Evolutionary conservation across 208 protist species (phyloP).

Genomic region (Leishmania arabica): DNA sequence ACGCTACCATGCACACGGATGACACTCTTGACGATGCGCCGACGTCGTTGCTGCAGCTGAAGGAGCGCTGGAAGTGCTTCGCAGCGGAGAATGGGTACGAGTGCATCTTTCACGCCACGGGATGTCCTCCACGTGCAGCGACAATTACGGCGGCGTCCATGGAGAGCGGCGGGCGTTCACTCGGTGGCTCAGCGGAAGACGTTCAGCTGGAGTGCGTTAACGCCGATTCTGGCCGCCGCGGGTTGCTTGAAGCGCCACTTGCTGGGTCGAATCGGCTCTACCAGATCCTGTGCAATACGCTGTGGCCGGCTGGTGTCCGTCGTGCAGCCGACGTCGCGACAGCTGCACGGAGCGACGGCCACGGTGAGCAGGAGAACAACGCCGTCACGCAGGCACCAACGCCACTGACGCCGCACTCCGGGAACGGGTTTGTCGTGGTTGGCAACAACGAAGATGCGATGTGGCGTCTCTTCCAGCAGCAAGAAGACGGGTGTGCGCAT

Average conservation of each 20-base stretch:
- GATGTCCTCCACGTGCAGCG: neutral
- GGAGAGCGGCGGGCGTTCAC: neutral
- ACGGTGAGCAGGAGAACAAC: neutral
- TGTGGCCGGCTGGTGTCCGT: constrained; percentile 41
- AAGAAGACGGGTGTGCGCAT: neutral
- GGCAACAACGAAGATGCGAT: constrained; percentile 12
- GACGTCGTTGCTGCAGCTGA: neutral
- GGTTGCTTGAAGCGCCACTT: constrained; percentile 48
- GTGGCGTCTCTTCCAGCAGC: constrained; percentile 7
- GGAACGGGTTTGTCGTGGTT: constrained; percentile 29
- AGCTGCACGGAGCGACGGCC: neutral
- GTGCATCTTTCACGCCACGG: constrained; percentile 22
- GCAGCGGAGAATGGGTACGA: constrained; percentile 37
- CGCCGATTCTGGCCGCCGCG: constrained; percentile 11
- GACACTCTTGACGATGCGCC: neutral
- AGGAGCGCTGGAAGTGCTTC: constrained; percentile 29
- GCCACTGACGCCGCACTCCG: neutral
- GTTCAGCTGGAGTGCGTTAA: constrained; percentile 8
- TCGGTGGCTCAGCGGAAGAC: neutral
- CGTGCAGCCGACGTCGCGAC: neutral
- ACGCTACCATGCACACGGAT: neutral
- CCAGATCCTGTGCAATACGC: constrained; percentile 61
- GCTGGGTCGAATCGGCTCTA: constrained; percentile 44
- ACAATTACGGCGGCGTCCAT: neutral
- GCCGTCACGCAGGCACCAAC: neutral